A percentile compares a stretch with the other conserved stretches of the same genome.
phyloP scores from a whole-genome alignment of 345 rosid species.

The Sapria himalayana region DNA sequence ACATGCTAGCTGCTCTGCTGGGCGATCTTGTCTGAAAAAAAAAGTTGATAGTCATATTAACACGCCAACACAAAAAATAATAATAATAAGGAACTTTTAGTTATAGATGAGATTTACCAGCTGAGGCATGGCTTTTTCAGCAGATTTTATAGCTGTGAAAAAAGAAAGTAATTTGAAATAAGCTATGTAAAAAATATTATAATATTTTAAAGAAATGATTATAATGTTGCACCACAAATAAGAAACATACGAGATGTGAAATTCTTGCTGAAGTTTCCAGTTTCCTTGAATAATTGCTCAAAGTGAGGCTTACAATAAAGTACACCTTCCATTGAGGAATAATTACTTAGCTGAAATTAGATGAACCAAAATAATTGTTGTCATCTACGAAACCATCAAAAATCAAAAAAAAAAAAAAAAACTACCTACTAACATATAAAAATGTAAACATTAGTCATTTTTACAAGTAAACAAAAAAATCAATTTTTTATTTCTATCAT shows the following conservation, averaged over 20 bases:
- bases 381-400: too few species aligned
- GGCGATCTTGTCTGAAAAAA: slow-evolving; percentile 71
- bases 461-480: too few species aligned
- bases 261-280: slow-evolving; percentile 81
- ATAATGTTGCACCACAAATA: too few species aligned
- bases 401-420: too few species aligned
- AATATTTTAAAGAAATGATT: background rate
- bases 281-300: slow-evolving; percentile 92
- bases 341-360: slow-evolving; percentile 73
- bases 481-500: too few species aligned
- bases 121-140: slow-evolving; percentile 71
- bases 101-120: slow-evolving; percentile 32
- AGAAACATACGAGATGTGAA: slow-evolving; percentile 66
- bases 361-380: too few species aligned
- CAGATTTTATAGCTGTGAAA: slow-evolving; percentile 63
- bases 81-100: too few species aligned
- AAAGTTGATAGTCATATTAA: slow-evolving; percentile 14
- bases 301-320: slow-evolving; percentile 91
- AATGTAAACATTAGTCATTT: too few species aligned
- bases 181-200: slow-evolving; percentile 6
- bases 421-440: too few species aligned
- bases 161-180: slow-evolving; percentile 15
- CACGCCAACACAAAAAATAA: too few species aligned
- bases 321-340: slow-evolving; percentile 96
- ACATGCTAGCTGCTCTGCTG: slow-evolving; percentile 87